phyloP scores from a whole-genome alignment of 2,329 filamentous ascomycete species.

The Dactylellina leptospora region DNA sequence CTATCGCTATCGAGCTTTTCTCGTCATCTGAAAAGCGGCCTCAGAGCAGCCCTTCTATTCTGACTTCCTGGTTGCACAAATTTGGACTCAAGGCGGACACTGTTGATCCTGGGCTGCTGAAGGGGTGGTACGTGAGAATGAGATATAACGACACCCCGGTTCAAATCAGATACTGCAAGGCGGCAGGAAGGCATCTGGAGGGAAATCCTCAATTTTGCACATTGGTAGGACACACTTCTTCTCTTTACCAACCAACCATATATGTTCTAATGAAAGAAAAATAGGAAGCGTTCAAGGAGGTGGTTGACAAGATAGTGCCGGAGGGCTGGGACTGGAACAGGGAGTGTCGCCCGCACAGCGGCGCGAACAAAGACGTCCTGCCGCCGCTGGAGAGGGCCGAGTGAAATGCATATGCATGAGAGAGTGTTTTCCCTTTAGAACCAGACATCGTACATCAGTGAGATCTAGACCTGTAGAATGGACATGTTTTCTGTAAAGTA shows the following conservation, averaged over 20 bases:
- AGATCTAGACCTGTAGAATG: too few species aligned
- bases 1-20: constrained; percentile 91
- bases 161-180: constrained; percentile 80
- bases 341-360: constrained; percentile 63
- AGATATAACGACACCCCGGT: constrained; percentile 89
- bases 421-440: too few species aligned
- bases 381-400: constrained; percentile 61
- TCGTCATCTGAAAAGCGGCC: constrained; percentile 60
- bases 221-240: constrained; percentile 66
- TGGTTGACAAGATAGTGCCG: constrained; percentile 90
- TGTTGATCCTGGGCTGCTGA: constrained; percentile 65
- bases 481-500: too few species aligned
- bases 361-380: constrained; percentile 67
- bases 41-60: constrained; percentile 7
- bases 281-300: constrained; percentile 85
- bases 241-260: too few species aligned
- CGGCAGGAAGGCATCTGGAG: constrained; percentile 79
- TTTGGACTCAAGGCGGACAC: constrained; percentile 34
- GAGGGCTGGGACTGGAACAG: constrained; percentile 83
- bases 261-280: too few species aligned
- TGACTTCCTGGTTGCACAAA: constrained; percentile 41
- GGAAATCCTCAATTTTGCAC: constrained; percentile 92
- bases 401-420: too few species aligned
- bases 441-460: too few species aligned
- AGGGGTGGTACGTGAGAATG: constrained; percentile 85